Evolutionary conservation across 2,329 filamentous ascomycete species (phyloP), one percentile per base, ranked within the genome.

Genomic region (Cylindrodendrum hubeiense): DNA sequence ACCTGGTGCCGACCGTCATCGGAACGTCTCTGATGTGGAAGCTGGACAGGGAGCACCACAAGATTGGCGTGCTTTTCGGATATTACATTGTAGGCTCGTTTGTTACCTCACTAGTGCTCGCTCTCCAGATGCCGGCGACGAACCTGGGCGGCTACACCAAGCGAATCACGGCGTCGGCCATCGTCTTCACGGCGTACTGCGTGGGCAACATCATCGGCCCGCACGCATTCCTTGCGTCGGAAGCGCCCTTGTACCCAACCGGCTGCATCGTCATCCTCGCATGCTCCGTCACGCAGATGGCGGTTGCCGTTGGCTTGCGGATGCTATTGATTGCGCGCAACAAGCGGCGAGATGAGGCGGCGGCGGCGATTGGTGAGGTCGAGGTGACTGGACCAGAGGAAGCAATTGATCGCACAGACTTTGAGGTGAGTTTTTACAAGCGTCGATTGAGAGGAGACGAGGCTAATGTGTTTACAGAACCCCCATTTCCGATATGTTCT

Each of bases 81-180:
- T 86, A 87, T 68, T 88, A 88, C 67, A 83, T 87, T 28, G 67
- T 79, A 8, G 79, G 84, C 0, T 75, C 80, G 0, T 88, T 81
- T 56, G 86, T 88, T 2, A 79, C 82, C 0, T 84, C 84, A 1
- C 74, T 89, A 8, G 85, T 88, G 0, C 77, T 88, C 0, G 84
- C 85, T 0, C 78, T 89, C 33, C 86, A 86, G 65, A 80, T 86
- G 75, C 85, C 84, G 1, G 81, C 83, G 1, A 77, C 81, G 5
- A 86, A 85, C 28, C 69, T 86, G 0, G 83, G 79, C 2, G 83
- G 83, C 3, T 84, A 84, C 65, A 85, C 83, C 2, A 85, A 85
- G 72, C 78, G 83, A 5, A 79, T 81, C 10, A 83, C 83, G 0
- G 77, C 79, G 0, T 82, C 82, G 0, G 83, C 82, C 0, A 76